Percentiles rank a stretch among this genome's conserved stretches.
Evolutionary conservation across 169 alveolate species (phyloP).

Genomic region (Babesia bovis): DNA sequence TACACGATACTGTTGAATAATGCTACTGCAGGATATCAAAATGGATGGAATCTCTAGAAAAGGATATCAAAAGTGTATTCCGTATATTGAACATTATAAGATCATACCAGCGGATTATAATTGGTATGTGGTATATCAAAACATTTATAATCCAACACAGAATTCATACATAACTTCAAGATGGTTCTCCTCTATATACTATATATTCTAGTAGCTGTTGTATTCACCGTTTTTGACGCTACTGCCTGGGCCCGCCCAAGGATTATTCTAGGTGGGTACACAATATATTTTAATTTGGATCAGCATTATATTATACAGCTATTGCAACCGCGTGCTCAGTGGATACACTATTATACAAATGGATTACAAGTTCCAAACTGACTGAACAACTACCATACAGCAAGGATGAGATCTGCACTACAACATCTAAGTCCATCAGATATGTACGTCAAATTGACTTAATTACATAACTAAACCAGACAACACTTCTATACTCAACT

Average conservation of each 20-base stretch:
- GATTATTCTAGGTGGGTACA: constrained; percentile 3
- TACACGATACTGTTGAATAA: no score
- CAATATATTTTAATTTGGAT: neutral
- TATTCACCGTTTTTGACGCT: constrained; percentile 47
- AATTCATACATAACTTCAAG: constrained; percentile 55
- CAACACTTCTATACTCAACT: neutral
- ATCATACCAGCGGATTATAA: constrained; percentile 37
- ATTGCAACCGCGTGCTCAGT: constrained; percentile 23
- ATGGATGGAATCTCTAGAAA: constrained; percentile 50
- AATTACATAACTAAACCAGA: neutral
- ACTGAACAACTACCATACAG: constrained; percentile 5
- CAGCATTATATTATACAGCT: constrained; percentile 2
- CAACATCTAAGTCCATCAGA: neutral
- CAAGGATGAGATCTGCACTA: neutral
- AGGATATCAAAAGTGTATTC: constrained; percentile 39
- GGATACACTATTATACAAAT: constrained; percentile 37
- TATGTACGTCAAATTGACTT: constrained; percentile 4
- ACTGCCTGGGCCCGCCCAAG: constrained; percentile 43
- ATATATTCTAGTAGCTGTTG: constrained; percentile 22
- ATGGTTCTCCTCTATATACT: constrained; percentile 31
- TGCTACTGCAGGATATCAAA: no score
- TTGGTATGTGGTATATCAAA: constrained; percentile 15
- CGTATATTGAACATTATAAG: constrained; percentile 12
- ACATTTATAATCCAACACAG: constrained; percentile 1
- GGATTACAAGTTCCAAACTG: neutral